A percentile compares a stretch with the other conserved stretches of the same genome.
These are phyloP conservation scores for Peronospora belbahrii DNA, from an alignment of 352 stramenopile species.

Conservation along the genomic window DNA sequence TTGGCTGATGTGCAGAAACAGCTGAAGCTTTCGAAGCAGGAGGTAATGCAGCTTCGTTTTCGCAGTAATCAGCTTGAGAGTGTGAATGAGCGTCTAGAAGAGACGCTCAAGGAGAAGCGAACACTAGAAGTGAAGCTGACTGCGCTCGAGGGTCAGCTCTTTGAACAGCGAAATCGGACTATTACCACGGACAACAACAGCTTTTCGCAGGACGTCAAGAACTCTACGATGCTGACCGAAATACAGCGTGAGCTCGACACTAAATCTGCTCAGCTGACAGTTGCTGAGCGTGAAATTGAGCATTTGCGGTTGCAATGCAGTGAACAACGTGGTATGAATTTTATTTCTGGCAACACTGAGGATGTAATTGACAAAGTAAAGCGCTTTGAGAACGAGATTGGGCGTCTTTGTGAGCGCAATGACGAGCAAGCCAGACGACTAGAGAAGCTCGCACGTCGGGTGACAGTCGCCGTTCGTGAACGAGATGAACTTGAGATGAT, in stretches of 20 bases:
- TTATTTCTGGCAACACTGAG: slow-evolving; percentile 9
- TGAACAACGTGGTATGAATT: slow-evolving; percentile 1
- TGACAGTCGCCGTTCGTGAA: slow-evolving; percentile 39
- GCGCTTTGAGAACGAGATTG: slow-evolving; percentile 45
- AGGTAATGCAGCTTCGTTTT: slow-evolving; percentile 80
- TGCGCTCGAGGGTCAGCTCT: slow-evolving; percentile 65
- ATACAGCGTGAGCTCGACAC: slow-evolving; percentile 54
- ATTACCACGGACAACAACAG: slow-evolving; percentile 45
- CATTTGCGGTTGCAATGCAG: slow-evolving; percentile 21
- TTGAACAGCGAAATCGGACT: slow-evolving; percentile 60
- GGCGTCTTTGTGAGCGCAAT: slow-evolving; percentile 38
- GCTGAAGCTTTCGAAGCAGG: slow-evolving; percentile 66
- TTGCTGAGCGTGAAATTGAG: slow-evolving; percentile 44
- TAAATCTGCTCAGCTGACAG: slow-evolving; percentile 41
- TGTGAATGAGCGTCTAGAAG: slow-evolving; percentile 57
- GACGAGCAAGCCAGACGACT: slow-evolving; percentile 47
- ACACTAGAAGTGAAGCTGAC: slow-evolving; percentile 76
- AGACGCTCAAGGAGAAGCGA: slow-evolving; percentile 71
- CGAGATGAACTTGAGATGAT: slow-evolving; percentile 58
- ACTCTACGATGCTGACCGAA: slow-evolving; percentile 32
- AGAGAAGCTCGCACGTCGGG: slow-evolving; percentile 37
- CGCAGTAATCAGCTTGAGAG: slow-evolving; percentile 73
- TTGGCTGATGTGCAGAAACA: slow-evolving; percentile 61
- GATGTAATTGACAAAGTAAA: slow-evolving; percentile 41
- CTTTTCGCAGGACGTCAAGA: slow-evolving; percentile 33